Base-by-base conservation (phyloP, 2,329 filamentous ascomycete species). In the Cercospora janseana region DNA sequence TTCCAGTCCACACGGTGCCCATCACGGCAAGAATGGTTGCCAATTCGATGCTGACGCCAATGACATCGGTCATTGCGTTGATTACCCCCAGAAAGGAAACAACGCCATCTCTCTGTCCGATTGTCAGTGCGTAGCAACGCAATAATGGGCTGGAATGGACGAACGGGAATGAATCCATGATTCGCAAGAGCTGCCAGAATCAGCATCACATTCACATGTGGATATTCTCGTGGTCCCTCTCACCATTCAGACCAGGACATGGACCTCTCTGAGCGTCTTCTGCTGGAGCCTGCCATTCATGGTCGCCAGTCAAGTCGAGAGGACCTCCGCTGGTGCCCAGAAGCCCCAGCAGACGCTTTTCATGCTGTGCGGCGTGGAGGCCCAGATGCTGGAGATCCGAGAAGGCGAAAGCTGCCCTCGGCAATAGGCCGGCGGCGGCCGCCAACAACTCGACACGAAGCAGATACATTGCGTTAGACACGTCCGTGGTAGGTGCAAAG, bases 31-130 rank as follows among this genome's bases (percentile, higher is more conserved):
- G 57, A 10, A 66, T 44, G 6, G 59, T 49, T 4, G 58, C 57
- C 40, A 68, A 59, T 15, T 67, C 65, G n/a, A 63, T 23, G 21
- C 59, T 60, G 56, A 67, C 62, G 35, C 59, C 59, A 37, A 56
- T 64, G 10, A 64, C 63, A 51, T 54, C 29, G 32, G 46, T 54
- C 34, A 56, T 49, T 26, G 55, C 55, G 12, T 35, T 32, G 15
- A 52, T 27, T n/a, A 46, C 49, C 40, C 51, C 57, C n/a, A 57
- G 47, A 27, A 59, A 41, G 4, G 57, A 57, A 6, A 54, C 55
- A 18, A 59, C 42, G 2, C 57, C 57, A 34, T 51, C 31, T 46
- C 52, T 45, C 9, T 9, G 10, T 8, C 12, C 3, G 6, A 40
- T n/a, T n/a, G 35, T 40, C 35, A 40, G 35, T 13, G n/a, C n/a